Evolutionary conservation across 2,329 filamentous ascomycete species (phyloP), one percentile per base, ranked within the genome.

Genomic region (Sporothrix euskadiensis): DNA sequence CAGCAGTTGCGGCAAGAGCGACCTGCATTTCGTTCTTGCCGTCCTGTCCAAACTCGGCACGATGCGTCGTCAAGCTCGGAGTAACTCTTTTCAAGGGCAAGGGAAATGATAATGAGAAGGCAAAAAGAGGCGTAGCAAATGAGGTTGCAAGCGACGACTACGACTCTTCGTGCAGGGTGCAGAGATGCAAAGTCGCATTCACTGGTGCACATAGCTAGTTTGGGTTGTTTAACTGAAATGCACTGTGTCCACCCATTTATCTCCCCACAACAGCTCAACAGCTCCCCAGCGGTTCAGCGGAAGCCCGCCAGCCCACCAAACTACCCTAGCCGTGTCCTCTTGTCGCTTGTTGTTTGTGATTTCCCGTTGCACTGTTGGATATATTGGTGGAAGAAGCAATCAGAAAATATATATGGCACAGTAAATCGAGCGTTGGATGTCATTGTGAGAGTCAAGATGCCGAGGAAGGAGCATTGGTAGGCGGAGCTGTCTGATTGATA

Each of bases 201-300:
- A 69, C 3, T 16, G 22, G 22, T 49, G 63, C 63, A 68, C 41
- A 49, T 41, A 49, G 41, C 32, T 32, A 61, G 57, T 41, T 61
- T 68, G 19, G 3, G n/a, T 2, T 54, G 47, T 52, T 39, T 69
- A 30, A 49, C 47, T 39, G 44, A 19, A 56, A 56, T 69, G 47
- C 66, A 56, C 66, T 69, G 66, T 41, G 66, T n/a, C 61, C 61
- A 66, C 61, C 61, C 22, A 22, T 63, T 44, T 54, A 26, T 30
- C 35, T 22, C 26, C 12, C 41, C 22, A 52, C 63, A 68, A 14
- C 12, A 9, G 26, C 63, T 7, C 35, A 5, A 26, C 54, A 26
- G 54, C 54, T 14, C 19, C 52, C 26, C 22, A 66, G 44, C 44
- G 65, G 44, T 16, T 30, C 44, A 68, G 26, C 65, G 65, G 65